phyloP scores from a whole-genome alignment of 164 flowering plant species.

The Piper betle region DNA sequence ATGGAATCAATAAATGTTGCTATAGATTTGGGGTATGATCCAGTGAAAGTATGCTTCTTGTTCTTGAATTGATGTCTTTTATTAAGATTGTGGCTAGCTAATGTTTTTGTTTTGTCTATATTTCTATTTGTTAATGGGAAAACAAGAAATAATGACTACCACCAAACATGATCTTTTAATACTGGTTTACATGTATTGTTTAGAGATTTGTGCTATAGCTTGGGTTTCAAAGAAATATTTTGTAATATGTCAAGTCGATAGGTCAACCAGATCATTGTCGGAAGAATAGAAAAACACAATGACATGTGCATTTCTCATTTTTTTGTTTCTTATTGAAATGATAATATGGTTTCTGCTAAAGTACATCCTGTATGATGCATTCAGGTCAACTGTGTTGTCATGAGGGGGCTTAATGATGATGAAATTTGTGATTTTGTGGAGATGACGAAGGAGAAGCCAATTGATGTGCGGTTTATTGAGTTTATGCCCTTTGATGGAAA shows the following conservation, averaged over 20 bases:
- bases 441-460: conserved; percentile 72
- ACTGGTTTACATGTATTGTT: background rate
- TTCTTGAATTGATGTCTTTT: background rate
- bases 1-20: conserved; percentile 75
- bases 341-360: background rate
- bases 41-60: conserved; percentile 62
- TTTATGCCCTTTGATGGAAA: conserved; percentile 99
- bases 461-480: conserved; percentile 88
- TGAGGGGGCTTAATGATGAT: conserved; percentile 96
- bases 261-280: no score
- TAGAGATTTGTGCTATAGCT: no score
- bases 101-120: background rate
- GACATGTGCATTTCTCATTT: no score
- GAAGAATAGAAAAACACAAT: no score
- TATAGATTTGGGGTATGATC: conserved; percentile 66
- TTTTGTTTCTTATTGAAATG: no score
- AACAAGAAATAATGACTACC: background rate
- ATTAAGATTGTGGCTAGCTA: no score
- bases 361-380: background rate
- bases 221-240: no score
- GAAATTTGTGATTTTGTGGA: conserved; percentile 94
- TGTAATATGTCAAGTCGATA: no score
- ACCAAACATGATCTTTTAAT: background rate
- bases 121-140: background rate
- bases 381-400: conserved; percentile 91